A percentile compares a stretch with the other conserved stretches of the same genome.
These are phyloP conservation scores for Cenchrus fungigraminus DNA, from an alignment of 176 grass and related monocot species.

Conservation along the genomic window DNA sequence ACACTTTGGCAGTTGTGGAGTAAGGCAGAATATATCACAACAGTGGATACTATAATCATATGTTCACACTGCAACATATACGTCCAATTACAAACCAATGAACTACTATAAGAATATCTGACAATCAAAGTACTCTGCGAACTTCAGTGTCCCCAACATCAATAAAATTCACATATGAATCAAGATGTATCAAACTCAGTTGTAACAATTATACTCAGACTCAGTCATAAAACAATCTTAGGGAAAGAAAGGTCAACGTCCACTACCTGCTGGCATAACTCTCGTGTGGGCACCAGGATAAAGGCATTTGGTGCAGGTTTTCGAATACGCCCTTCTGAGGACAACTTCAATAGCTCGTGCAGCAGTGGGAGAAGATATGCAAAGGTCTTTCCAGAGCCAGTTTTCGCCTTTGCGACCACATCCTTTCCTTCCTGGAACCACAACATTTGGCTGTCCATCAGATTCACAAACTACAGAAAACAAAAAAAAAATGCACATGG, in stretches of 20 bases:
- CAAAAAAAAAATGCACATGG: neutral
- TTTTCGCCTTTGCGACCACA: constrained; percentile 88
- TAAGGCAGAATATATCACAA: neutral
- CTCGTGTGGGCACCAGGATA: constrained; percentile 83
- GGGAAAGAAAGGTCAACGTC: neutral
- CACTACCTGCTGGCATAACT: constrained; percentile 87
- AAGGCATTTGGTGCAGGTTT: constrained; percentile 78
- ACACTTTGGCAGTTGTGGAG: neutral
- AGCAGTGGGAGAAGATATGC: constrained; percentile 87
- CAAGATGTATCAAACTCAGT: neutral
- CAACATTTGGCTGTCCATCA: neutral
- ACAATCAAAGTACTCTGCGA: neutral
- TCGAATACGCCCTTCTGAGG: constrained; percentile 54
- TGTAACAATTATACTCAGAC: neutral
- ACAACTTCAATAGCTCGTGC: constrained; percentile 76
- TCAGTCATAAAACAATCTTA: neutral
- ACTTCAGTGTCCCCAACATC: neutral
- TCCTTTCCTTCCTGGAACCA: constrained; percentile 85
- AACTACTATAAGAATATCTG: neutral
- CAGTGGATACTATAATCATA: constrained; percentile 2
- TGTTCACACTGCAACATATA: neutral
- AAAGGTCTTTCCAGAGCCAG: constrained; percentile 94
- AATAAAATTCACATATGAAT: constrained; percentile 24
- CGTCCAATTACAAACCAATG: constrained; percentile 1
- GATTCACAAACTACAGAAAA: neutral